A percentile compares a stretch with the other conserved stretches of the same genome.
phyloP scores from a whole-genome alignment of 371 early-diverging fungal species.

The Mucor sp. region DNA sequence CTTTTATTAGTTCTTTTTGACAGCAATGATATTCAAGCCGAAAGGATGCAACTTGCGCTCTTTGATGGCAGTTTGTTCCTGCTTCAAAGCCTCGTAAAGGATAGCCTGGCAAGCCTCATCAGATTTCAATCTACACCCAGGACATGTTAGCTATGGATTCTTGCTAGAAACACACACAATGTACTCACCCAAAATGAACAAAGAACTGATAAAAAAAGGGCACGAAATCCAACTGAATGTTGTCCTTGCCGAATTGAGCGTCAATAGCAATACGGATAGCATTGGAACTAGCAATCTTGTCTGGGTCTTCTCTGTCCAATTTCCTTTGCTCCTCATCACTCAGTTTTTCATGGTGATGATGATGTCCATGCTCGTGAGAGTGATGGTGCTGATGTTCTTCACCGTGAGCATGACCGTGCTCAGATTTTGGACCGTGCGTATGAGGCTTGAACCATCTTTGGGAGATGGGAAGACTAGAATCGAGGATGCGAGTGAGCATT shows the following conservation, averaged over 20 bases:
- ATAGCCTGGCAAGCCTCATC: conserved; percentile 14
- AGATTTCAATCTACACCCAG: conserved; percentile 18
- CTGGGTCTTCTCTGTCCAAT: conserved; percentile 6
- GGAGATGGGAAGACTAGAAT: conserved; percentile 1
- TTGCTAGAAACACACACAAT: not conserved
- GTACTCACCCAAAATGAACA: conserved; percentile 23
- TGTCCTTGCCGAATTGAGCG: conserved; percentile 18
- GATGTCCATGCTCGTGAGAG: not conserved
- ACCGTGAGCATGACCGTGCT: not conserved
- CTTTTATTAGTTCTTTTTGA: not conserved
- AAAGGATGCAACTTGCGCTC: not conserved
- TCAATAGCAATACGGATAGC: conserved; percentile 10
- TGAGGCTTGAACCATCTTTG: conserved; percentile 18
- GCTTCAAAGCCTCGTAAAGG: conserved; percentile 17
- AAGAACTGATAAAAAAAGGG: conserved; percentile 24
- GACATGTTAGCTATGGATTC: not conserved
- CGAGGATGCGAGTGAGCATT: conserved; percentile 5
- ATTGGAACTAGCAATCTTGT: conserved; percentile 5
- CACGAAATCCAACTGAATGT: conserved; percentile 1
- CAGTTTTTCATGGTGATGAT: not conserved
- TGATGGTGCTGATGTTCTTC: not conserved
- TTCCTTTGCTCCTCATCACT: not conserved
- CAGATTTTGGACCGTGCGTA: not conserved
- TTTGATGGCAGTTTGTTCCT: conserved; percentile 21
- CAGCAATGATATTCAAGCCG: conserved; percentile 17